Evolutionary conservation across 345 rosid species (phyloP), one percentile per base, ranked within the genome.

Genomic region (Combretum micranthum): DNA sequence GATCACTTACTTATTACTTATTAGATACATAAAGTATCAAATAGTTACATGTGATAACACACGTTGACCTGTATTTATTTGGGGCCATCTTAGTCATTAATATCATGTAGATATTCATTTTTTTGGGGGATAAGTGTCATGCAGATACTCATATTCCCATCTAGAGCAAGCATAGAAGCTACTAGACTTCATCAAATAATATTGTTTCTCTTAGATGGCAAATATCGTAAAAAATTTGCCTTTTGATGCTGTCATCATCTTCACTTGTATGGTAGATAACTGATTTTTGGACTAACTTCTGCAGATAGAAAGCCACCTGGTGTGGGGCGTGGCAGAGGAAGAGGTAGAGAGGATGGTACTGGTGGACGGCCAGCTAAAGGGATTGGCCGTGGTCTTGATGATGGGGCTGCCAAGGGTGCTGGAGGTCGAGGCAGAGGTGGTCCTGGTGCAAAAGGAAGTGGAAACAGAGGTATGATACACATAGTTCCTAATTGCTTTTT

Each of bases 271-370:
- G 20, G 21, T 23, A 26, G 17, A 59, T 37, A 69, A 20, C 52
- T 59, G 32, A 43, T 48, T 47, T n/a, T 18, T 64, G 44, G 43
- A 42, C 7, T 22, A 22, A 10, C 15, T 50, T 59, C 49, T 69
- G 12, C 70, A 86, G 95, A 86, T 72, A 83, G 90, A 57, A 86
- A 59, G 69, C 90, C 95, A 47, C 90, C 95, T 61, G 90, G 87
- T 0, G 82, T 86, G 0, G 86, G 90, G 19, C 90, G 88, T 42
- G 95, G 95, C 63, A 77, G 90, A 73, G 95, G 90, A 53, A 81
- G 95, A 65, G 90, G 95, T 19, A 80, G 95, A 77, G 95, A 83
- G 51, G 90, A 86, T 22, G 84, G 77, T 59, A 50, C 80, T 20
- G 79, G 87, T 62, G 87, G 84, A 62, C 79, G 87, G 69, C 80